Evolutionary conservation across 192 early-diverging fungal genomes (phyloP).

Genomic region (Coemansia sp.): DNA sequence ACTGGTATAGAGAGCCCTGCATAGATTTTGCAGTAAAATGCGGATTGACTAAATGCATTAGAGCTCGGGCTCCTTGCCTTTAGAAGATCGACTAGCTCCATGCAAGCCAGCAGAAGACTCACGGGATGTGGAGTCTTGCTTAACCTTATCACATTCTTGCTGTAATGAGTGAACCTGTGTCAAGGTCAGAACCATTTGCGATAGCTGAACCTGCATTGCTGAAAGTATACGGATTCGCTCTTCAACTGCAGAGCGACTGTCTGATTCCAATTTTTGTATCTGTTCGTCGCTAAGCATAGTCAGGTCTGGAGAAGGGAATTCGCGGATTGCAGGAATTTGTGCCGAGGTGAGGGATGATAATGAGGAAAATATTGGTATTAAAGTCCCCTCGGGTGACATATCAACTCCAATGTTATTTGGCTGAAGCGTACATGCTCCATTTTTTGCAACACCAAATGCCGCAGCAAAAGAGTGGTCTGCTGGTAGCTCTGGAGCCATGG

Average conservation of each 20-base stretch:
- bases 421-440: background rate
- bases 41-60: background rate
- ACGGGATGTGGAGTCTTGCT: background rate
- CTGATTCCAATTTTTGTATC: slow-evolving; percentile 55
- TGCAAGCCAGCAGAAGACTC: background rate
- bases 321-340: slow-evolving; percentile 30
- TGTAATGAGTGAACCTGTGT: slow-evolving; percentile 43
- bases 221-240: slow-evolving; percentile 67
- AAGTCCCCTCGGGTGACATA: background rate
- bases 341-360: slow-evolving; percentile 2
- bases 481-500: background rate
- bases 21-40: background rate
- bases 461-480: background rate
- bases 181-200: slow-evolving; percentile 44
- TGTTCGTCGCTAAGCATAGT: slow-evolving; percentile 60
- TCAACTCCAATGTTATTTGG: background rate
- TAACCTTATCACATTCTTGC: background rate
- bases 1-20: background rate
- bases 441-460: background rate
- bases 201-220: slow-evolving; percentile 62
- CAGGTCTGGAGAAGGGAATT: slow-evolving; percentile 49
- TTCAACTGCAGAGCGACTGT: slow-evolving; percentile 61
- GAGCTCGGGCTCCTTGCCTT: slow-evolving; percentile 25
- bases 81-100: background rate
- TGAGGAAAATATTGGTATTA: slow-evolving; percentile 33